Evolutionary conservation across 2,329 filamentous ascomycete species (phyloP).

Genomic region (Westerdykella ornata): DNA sequence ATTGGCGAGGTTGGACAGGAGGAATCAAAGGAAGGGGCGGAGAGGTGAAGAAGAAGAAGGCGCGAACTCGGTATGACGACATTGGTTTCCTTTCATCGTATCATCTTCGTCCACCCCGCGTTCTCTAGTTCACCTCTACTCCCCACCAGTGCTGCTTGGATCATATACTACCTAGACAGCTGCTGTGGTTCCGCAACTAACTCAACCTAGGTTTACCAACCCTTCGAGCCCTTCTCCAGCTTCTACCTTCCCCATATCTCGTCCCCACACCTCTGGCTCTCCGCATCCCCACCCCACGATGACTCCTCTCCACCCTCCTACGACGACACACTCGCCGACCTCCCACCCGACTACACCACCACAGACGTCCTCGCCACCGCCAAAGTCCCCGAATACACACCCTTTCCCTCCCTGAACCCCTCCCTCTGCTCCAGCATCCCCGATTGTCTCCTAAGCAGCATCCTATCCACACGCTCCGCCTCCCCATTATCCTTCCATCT

Average conservation of each 20-base stretch:
- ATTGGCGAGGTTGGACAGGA: constrained; percentile 26
- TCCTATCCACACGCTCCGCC: background rate
- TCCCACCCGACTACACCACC: constrained; percentile 42
- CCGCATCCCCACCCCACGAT: constrained; percentile 14
- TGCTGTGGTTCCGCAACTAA: constrained; percentile 16
- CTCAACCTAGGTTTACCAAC: constrained; percentile 18
- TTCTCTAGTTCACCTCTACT: constrained; percentile 4
- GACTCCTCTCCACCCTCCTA: constrained; percentile 38
- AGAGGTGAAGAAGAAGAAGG: constrained; percentile 11
- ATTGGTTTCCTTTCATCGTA: constrained; percentile 9
- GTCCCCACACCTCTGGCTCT: constrained; percentile 23
- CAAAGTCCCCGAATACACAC: constrained; percentile 26
- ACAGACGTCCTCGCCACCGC: constrained; percentile 39
- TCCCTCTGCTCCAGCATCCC: constrained; percentile 26
- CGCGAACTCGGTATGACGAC: constrained; percentile 31
- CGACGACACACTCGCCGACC: constrained; percentile 39
- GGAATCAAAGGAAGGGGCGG: constrained; percentile 15
- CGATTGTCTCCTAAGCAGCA: constrained; percentile 21
- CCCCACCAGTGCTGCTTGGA: background rate
- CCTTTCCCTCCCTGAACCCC: constrained; percentile 27
- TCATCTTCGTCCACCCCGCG: constrained; percentile 2
- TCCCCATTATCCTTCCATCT: constrained; percentile 24
- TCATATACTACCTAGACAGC: background rate
- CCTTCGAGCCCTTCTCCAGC: constrained; percentile 16
- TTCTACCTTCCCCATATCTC: constrained; percentile 11